Conservation (phyloP, 2,329 filamentous ascomycete species). For the Apiospora rasikravindrae region DNA sequence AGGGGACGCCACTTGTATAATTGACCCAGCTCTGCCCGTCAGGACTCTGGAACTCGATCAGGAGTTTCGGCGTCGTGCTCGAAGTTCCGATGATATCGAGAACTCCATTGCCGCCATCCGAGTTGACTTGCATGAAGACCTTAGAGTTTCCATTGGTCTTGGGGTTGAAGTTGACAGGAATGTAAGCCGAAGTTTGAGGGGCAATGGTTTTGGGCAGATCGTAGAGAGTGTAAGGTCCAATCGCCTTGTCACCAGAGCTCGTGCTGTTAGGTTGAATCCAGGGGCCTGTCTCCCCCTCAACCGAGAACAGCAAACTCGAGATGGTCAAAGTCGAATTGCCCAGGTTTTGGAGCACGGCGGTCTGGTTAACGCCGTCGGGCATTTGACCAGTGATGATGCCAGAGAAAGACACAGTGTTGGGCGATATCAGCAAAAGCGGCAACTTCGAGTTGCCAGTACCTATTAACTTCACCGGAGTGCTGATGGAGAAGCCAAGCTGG, state of each 20-base stretch:
- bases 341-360: slow-evolving; percentile 53
- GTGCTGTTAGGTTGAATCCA: slow-evolving; percentile 45
- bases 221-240: slow-evolving; percentile 55
- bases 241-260: slow-evolving; percentile 38
- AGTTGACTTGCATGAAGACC: slow-evolving; percentile 53
- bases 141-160: slow-evolving; percentile 52
- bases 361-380: slow-evolving; percentile 45
- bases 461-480: slow-evolving; percentile 51
- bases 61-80: slow-evolving; percentile 52
- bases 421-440: slow-evolving; percentile 53
- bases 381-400: slow-evolving; percentile 52
- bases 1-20: slow-evolving; percentile 49
- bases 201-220: slow-evolving; percentile 51
- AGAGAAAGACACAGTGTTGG: slow-evolving; percentile 54
- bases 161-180: slow-evolving; percentile 55
- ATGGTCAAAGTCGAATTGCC: slow-evolving; percentile 54
- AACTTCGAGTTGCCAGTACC: slow-evolving; percentile 54
- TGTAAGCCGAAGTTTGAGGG: slow-evolving; percentile 44
- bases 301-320: slow-evolving; percentile 49
- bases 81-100: slow-evolving; percentile 55
- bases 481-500: slow-evolving; percentile 50
- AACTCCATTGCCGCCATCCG: slow-evolving; percentile 54
- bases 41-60: slow-evolving; percentile 59
- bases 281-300: slow-evolving; percentile 49
- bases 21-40: slow-evolving; percentile 57